Evolutionary conservation across 2,329 filamentous ascomycete species (phyloP).

Genomic region (Claviceps quebecensis): DNA sequence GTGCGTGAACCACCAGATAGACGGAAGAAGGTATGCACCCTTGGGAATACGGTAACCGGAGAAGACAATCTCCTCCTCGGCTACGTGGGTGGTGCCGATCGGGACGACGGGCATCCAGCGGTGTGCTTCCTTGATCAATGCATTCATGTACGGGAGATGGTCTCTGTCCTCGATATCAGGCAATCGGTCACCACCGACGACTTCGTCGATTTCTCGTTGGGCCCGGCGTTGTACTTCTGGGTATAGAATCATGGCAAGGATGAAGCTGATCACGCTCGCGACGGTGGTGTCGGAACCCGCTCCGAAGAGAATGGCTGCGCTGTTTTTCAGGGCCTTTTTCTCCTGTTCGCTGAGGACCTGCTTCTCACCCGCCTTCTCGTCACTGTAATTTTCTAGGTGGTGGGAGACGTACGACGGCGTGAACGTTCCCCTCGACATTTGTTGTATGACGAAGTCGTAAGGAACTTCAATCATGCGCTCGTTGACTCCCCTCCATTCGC

Average conservation of each 20-base stretch:
- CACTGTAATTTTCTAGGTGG: background rate
- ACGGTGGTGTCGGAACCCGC: slow-evolving; percentile 9
- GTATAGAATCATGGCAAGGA: slow-evolving; percentile 32
- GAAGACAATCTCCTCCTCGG: slow-evolving; percentile 16
- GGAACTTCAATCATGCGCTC: slow-evolving; percentile 12
- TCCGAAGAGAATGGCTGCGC: slow-evolving; percentile 2
- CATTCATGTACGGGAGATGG: slow-evolving; percentile 27
- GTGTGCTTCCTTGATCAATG: slow-evolving; percentile 16
- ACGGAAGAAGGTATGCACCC: slow-evolving; percentile 12
- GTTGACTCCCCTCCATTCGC: slow-evolving; percentile 12
- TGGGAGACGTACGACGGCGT: slow-evolving; percentile 15
- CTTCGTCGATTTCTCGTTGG: slow-evolving; percentile 26
- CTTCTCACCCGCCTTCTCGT: no score
- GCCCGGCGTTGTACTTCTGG: slow-evolving; percentile 27
- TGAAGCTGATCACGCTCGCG: slow-evolving; percentile 14
- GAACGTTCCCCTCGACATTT: slow-evolving; percentile 11
- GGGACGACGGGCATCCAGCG: slow-evolving; percentile 20
- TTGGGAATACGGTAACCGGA: slow-evolving; percentile 15
- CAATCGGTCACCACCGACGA: slow-evolving; percentile 27
- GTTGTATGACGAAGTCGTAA: slow-evolving; percentile 16
- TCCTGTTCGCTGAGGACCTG: background rate
- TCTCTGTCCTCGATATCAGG: slow-evolving; percentile 28
- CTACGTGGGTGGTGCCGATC: slow-evolving; percentile 23
- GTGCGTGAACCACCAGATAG: slow-evolving; percentile 34
- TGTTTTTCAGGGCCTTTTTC: slow-evolving; percentile 2